Percentiles rank a stretch among this genome's conserved stretches.
These are phyloP conservation scores for Nicotiana otophora DNA, from an alignment of 257 asterid genomes.

Conservation along the genomic window DNA sequence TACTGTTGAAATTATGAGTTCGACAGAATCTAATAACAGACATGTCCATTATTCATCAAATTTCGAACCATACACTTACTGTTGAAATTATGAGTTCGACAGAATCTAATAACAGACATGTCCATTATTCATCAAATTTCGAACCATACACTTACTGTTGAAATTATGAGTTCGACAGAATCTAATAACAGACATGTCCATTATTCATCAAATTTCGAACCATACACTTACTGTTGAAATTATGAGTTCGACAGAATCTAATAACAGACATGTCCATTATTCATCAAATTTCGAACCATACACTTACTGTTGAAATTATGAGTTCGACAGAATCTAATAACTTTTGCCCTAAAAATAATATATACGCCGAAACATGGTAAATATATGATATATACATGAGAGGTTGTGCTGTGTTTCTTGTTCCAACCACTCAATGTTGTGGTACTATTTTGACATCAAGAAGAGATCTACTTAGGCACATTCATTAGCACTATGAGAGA, in stretches of 20 bases:
- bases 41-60: not conserved
- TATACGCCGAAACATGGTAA: not conserved
- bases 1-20: too few species aligned
- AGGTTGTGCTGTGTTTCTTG: not conserved
- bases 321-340: too few species aligned
- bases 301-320: too few species aligned
- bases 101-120: rapidly evolving
- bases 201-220: not conserved
- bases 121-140: not conserved
- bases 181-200: too few species aligned
- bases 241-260: too few species aligned
- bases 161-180: too few species aligned
- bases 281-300: not conserved
- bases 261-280: not conserved
- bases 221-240: too few species aligned
- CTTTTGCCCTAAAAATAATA: too few species aligned
- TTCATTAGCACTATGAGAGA: not conserved
- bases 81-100: too few species aligned
- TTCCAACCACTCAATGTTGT: not conserved
- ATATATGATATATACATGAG: not conserved
- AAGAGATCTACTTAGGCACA: not conserved
- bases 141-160: not conserved
- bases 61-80: not conserved
- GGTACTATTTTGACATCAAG: not conserved
- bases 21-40: too few species aligned